These are phyloP conservation scores for Candida sonorensis DNA, from an alignment of 805 yeast species.

Conservation along the genomic window DNA sequence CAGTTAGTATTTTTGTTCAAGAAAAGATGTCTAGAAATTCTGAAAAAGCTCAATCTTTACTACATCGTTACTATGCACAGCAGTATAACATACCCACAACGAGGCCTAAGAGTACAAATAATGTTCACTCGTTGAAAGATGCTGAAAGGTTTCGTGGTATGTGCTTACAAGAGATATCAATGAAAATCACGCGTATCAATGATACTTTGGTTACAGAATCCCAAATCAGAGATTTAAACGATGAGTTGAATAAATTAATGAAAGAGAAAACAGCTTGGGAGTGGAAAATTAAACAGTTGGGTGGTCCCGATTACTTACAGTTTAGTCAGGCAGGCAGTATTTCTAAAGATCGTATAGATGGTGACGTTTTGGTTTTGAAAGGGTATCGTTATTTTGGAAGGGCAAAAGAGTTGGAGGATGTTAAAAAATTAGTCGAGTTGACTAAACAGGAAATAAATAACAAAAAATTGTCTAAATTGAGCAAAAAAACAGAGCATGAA, in stretches of 20 bases:
- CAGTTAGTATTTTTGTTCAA: too few species aligned
- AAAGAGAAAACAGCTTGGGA: constrained; percentile 77
- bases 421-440: constrained; percentile 38
- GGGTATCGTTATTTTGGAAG: constrained; percentile 78
- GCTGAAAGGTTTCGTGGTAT: constrained; percentile 68
- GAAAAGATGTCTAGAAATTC: constrained; percentile 76
- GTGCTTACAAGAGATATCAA: constrained; percentile 57
- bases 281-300: constrained; percentile 56
- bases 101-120: constrained; percentile 55
- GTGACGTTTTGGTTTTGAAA: constrained; percentile 22
- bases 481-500: constrained; percentile 9
- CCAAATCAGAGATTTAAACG: constrained; percentile 69
- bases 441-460: constrained; percentile 16
- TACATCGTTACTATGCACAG: constrained; percentile 58
- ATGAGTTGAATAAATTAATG: constrained; percentile 58
- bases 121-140: constrained; percentile 48
- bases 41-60: constrained; percentile 69
- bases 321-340: constrained; percentile 4
- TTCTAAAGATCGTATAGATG: background rate
- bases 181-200: constrained; percentile 53
- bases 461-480: constrained; percentile 7
- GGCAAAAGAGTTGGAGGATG: constrained; percentile 76
- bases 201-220: constrained; percentile 52
- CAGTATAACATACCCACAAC: constrained; percentile 38
- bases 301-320: constrained; percentile 62